These are phyloP conservation scores for Saturnispora hagleri DNA, from an alignment of 805 yeast species.

Conservation along the genomic window DNA sequence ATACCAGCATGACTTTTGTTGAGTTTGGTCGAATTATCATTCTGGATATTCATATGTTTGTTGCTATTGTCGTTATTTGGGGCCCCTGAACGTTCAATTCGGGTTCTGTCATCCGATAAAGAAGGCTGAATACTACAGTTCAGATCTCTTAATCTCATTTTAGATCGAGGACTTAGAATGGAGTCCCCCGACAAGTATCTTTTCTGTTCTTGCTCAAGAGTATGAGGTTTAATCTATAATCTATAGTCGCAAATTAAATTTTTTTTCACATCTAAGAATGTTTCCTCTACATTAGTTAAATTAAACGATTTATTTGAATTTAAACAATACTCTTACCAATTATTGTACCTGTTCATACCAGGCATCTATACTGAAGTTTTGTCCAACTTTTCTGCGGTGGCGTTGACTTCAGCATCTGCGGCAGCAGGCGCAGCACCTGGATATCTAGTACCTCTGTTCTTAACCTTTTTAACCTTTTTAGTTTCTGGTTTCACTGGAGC, in stretches of 20 bases:
- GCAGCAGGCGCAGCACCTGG: slow-evolving; percentile 49
- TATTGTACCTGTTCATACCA: background rate
- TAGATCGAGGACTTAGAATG: background rate
- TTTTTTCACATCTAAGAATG: background rate
- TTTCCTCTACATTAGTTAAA: background rate
- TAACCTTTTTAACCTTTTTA: slow-evolving; percentile 63
- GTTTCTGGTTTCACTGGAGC: slow-evolving; percentile 59
- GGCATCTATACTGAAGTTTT: slow-evolving; percentile 28
- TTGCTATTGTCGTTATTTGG: background rate
- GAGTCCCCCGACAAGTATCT: background rate
- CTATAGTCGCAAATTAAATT: background rate
- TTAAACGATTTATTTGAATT: background rate
- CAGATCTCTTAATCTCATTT: background rate
- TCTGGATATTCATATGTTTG: background rate
- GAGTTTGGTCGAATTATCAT: background rate
- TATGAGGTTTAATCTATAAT: background rate
- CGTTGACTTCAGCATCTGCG: slow-evolving; percentile 24
- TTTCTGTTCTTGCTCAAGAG: background rate
- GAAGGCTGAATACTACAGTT: background rate
- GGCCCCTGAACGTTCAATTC: background rate
- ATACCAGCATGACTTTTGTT: background rate
- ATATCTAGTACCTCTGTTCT: slow-evolving; percentile 83
- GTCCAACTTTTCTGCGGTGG: slow-evolving; percentile 31
- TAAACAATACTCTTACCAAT: background rate
- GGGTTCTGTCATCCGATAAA: background rate